These are phyloP conservation scores for Coemansia sp. DNA, from an alignment of 192 early-diverging fungal species.

Conservation along the genomic window DNA sequence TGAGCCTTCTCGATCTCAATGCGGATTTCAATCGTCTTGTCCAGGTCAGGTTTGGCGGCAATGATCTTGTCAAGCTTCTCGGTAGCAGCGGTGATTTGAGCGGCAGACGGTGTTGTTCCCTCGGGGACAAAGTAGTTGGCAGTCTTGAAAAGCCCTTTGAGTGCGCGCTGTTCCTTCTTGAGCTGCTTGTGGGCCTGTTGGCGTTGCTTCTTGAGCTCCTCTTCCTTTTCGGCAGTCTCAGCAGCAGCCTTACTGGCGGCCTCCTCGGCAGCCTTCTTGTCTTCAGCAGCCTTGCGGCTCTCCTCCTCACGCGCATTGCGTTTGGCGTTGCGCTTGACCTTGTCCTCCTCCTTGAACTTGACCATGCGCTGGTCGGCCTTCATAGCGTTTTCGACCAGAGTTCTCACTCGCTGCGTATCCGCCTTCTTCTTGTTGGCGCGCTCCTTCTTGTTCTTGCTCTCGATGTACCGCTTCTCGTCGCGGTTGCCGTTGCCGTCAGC, in stretches of 20 bases:
- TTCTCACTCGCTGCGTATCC: slow-evolving; percentile 87
- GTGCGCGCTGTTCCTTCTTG: slow-evolving; percentile 89
- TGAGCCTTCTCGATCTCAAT: slow-evolving; percentile 64
- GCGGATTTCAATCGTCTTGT: slow-evolving; percentile 61
- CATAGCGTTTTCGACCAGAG: slow-evolving; percentile 84
- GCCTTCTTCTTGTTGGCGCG: slow-evolving; percentile 95
- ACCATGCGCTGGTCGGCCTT: slow-evolving; percentile 88
- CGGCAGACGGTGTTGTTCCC: slow-evolving; percentile 55
- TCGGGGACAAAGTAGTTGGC: slow-evolving; percentile 78
- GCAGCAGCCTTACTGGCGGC: slow-evolving; percentile 65
- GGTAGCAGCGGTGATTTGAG: slow-evolving; percentile 69
- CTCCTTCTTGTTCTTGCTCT: slow-evolving; percentile 93
- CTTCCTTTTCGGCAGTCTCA: slow-evolving; percentile 63
- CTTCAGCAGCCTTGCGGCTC: slow-evolving; percentile 49
- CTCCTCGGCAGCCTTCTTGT: slow-evolving; percentile 61
- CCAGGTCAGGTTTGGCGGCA: slow-evolving; percentile 63
- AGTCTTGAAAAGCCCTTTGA: slow-evolving; percentile 76
- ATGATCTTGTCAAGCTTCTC: slow-evolving; percentile 80
- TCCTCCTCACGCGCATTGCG: slow-evolving; percentile 83
- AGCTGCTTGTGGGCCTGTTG: slow-evolving; percentile 86
- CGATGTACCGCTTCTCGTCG: slow-evolving; percentile 95
- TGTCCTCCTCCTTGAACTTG: slow-evolving; percentile 88
- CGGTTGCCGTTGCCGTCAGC: slow-evolving; percentile 85
- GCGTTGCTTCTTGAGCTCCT: slow-evolving; percentile 79
- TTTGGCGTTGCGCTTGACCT: slow-evolving; percentile 88